phyloP scores from a whole-genome alignment of 2,329 filamentous ascomycete genomes.

The Drechslerella dactyloides region DNA sequence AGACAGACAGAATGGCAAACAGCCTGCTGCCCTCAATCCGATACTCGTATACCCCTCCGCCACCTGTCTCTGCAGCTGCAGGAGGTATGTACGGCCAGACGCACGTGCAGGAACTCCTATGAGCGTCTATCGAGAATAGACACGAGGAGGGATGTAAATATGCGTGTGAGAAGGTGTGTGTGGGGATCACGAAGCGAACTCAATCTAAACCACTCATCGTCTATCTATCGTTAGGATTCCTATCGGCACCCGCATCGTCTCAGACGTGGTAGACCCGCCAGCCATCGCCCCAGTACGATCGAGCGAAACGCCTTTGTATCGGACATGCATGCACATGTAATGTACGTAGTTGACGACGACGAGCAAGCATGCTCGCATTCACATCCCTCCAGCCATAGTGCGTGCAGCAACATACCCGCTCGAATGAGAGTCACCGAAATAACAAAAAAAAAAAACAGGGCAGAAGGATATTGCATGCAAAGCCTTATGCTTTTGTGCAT shows the following conservation, averaged over 20 bases:
- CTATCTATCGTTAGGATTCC: no score
- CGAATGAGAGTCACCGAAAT: neutral
- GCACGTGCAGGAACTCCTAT: constrained; percentile 10
- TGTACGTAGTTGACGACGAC: neutral
- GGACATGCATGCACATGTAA: constrained; percentile 10
- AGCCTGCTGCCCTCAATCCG: neutral
- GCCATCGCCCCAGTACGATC: constrained; percentile 2
- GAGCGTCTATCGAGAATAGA: constrained; percentile 1
- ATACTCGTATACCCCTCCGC: constrained; percentile 3
- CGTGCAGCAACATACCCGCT: no score
- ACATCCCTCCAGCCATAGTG: neutral
- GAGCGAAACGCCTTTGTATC: constrained; percentile 22
- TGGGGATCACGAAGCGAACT: constrained; percentile 3
- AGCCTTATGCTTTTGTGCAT: constrained; percentile 7
- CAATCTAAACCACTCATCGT: no score
- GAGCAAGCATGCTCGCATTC: no score
- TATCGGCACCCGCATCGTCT: neutral
- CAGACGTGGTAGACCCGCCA: constrained; percentile 2
- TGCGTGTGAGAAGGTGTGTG: no score
- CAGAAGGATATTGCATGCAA: neutral
- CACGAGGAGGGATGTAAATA: constrained; percentile 10
- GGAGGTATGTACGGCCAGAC: neutral
- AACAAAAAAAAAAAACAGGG: constrained; percentile 6
- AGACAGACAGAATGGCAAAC: no score
- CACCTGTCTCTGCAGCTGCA: constrained; percentile 5